phyloP scores from a whole-genome alignment of 441 rosid species.

The Erodium chrysanthum region DNA sequence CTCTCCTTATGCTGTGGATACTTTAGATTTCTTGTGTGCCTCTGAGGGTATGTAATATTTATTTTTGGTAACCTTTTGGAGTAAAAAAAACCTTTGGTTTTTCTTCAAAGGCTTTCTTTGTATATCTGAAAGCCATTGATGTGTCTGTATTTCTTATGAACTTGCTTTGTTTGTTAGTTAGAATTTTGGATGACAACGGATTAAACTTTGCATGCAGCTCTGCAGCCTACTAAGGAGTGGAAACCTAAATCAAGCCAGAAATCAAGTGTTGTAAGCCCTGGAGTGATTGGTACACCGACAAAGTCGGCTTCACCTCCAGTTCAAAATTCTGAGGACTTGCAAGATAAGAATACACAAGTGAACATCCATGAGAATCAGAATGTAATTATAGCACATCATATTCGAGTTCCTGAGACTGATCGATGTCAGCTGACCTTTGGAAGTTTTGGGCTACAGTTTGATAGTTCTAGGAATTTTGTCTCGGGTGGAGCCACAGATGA shows the following conservation, averaged over 20 bases:
- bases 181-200: constrained; percentile 7
- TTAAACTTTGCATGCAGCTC: constrained; percentile 34
- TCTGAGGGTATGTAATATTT: not conserved
- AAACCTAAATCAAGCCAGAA: constrained; percentile 74
- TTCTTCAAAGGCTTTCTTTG: not conserved
- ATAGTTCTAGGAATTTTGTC: constrained; percentile 32
- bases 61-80: not conserved
- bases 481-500: constrained; percentile 26
- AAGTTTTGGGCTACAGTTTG: constrained; percentile 57
- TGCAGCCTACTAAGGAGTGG: constrained; percentile 72
- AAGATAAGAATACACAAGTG: constrained; percentile 40
- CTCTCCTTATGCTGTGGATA: not conserved
- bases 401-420: constrained; percentile 73
- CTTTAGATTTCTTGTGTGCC: not conserved
- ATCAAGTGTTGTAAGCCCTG: constrained; percentile 30
- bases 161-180: not conserved
- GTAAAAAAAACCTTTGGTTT: not conserved
- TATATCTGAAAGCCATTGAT: not conserved
- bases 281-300: constrained; percentile 55
- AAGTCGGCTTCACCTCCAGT: constrained; percentile 38
- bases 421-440: constrained; percentile 72
- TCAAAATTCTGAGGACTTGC: constrained; percentile 35
- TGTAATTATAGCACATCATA: constrained; percentile 73
- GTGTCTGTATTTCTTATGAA: not conserved
- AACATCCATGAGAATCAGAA: constrained; percentile 48